Evolutionary conservation across 1,284 basidiomycete genomes (phyloP), one percentile per base, ranked within the genome.

Genomic region (Veloboletus limbatus): DNA sequence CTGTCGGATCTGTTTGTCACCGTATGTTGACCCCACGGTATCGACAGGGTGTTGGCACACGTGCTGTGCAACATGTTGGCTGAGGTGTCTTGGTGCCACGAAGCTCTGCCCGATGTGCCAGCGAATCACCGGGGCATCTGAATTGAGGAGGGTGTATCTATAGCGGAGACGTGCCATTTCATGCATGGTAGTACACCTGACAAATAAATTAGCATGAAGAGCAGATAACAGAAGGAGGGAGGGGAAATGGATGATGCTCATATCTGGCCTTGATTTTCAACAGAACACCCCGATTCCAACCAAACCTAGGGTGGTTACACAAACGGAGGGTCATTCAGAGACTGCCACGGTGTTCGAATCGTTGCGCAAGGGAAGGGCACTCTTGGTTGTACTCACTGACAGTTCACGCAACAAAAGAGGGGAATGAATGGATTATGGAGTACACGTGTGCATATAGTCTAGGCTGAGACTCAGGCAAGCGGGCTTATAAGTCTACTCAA

Each of bases 31-130:
- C 50, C 84, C 88, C 0, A 88, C 86, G 0, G 77, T 82, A 3
- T 88, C 85, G n/a, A 88, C 85, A 0, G 87, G 86, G 4, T 90
- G 87, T 61, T 90, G 88, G 88, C 87, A 90, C 59, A 85, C 85
- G 0, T 89, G 84, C 55, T 90, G 88, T 62, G 71, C 80, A 33
- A 79, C 80, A 59, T 90, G 87, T 59, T 90, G 87, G 87, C 64
- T 90, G 36, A 79, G 81, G 9, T 89, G 88, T 61, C 70, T 90
- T 34, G 85, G 84, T n/a, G 79, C 84, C 7, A 88, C 85, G 3
- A 86, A 82, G 59, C 71, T 89, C 13, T 90, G 87, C 64, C 87
- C 87, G 0, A 89, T 90, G 53, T 90, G 87, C 71, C 88, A 89
- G 64, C 77, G 88, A 38, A 90, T 90, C 48, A 90, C 87, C 20